Conservation (phyloP, 768 basidiomycete genomes). For the Trametes cubensis region DNA sequence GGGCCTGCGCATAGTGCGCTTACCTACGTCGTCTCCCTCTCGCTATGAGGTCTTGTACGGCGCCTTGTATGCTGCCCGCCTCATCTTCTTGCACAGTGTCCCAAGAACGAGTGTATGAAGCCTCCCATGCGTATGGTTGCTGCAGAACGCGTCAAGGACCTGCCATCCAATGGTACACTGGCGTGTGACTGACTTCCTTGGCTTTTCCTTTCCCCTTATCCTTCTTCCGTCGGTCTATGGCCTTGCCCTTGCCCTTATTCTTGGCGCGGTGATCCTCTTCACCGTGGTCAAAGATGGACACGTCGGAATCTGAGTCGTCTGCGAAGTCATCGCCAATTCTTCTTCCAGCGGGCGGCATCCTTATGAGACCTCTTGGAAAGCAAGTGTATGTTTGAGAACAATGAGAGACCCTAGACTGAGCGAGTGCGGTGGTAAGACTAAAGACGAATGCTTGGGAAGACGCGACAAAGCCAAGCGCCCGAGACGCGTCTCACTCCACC, state of each 20-base stretch:
- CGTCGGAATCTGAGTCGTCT: conserved; percentile 73
- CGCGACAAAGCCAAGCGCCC: too few relatives aligned
- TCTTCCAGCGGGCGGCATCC: conserved; percentile 29
- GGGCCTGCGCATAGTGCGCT: conserved; percentile 18
- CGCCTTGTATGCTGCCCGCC: conserved; percentile 83
- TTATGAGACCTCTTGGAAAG: not conserved
- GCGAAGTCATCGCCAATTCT: conserved; percentile 36
- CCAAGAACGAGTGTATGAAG: conserved; percentile 92
- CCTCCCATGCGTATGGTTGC: conserved; percentile 96
- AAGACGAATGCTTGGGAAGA: too few relatives aligned
- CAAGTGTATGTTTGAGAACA: too few relatives aligned
- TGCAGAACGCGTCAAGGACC: conserved; percentile 31
- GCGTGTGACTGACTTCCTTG: conserved; percentile 53
- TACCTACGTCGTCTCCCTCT: conserved; percentile 77
- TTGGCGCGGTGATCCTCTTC: conserved; percentile 42
- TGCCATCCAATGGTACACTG: not conserved
- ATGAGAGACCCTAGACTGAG: too few relatives aligned
- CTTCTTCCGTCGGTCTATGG: conserved; percentile 50
- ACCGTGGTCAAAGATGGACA: conserved; percentile 47
- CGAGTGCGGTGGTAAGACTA: too few relatives aligned
- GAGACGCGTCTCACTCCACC: too few relatives aligned
- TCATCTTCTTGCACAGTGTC: conserved; percentile 98
- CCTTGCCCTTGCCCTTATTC: conserved; percentile 55
- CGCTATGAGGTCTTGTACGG: conserved; percentile 89
- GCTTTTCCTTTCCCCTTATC: conserved; percentile 60